Conservation (phyloP, 75 land plant species). For the Larix kaempferi region DNA sequence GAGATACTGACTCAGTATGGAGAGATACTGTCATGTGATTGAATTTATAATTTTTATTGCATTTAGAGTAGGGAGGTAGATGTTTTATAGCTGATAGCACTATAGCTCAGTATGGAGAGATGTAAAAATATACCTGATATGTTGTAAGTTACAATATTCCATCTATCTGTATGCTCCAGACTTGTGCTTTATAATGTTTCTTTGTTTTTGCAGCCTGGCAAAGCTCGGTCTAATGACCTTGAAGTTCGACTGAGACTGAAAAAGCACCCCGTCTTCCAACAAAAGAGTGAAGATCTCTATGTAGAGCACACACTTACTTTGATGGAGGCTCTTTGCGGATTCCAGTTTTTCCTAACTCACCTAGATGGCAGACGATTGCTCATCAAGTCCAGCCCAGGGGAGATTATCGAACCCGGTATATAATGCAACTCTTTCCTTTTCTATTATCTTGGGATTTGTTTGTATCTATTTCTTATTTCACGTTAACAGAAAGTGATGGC, state of each 20-base stretch:
- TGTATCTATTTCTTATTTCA: no score
- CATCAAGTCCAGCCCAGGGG: constrained; percentile 56
- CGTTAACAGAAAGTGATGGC: no score
- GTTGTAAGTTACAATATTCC: no score
- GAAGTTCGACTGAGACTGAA: constrained; percentile 34
- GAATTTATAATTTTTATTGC: no score
- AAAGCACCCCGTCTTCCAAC: constrained; percentile 33
- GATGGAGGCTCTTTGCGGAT: constrained; percentile 31
- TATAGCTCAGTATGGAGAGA: no score
- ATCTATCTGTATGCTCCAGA: no score
- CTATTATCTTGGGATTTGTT: no score
- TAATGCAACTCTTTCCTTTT: background rate
- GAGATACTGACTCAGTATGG: no score
- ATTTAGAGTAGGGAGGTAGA: no score
- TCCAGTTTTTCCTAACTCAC: constrained; percentile 28
- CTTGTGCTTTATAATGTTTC: background rate
- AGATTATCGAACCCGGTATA: constrained; percentile 58
- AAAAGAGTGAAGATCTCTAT: constrained; percentile 37
- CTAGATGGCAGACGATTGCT: constrained; percentile 26
- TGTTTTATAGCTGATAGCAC: no score
- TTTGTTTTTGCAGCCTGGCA: constrained; percentile 22
- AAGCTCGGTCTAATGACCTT: constrained; percentile 33
- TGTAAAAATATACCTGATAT: no score
- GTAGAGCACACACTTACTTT: constrained; percentile 18
- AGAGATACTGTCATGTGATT: no score